Conservation (phyloP, 495 filamentous ascomycete species). For the Trichoderma virens region DNA sequence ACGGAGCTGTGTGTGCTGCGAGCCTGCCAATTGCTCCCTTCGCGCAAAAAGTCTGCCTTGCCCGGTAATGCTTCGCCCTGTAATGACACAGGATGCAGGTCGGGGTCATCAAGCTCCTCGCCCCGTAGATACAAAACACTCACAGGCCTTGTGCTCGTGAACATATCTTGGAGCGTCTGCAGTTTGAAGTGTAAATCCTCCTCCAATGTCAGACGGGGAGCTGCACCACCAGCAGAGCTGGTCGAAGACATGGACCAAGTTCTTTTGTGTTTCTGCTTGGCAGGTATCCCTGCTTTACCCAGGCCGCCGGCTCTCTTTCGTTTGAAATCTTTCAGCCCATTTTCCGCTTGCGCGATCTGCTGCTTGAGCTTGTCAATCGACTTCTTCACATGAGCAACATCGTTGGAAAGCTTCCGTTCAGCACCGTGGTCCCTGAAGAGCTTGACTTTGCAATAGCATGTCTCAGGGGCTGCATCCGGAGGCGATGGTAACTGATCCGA, state of each 20-base stretch:
- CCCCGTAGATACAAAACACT: constrained; percentile 81
- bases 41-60: constrained; percentile 48
- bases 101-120: constrained; percentile 80
- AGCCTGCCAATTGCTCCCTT: constrained; percentile 46
- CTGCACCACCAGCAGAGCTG: constrained; percentile 52
- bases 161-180: constrained; percentile 86
- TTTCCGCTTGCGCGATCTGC: constrained; percentile 80
- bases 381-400: constrained; percentile 88
- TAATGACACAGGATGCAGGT: constrained; percentile 72
- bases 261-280: constrained; percentile 85
- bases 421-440: constrained; percentile 95
- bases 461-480: constrained; percentile 47
- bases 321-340: constrained; percentile 84
- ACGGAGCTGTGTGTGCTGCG: constrained; percentile 48
- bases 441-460: constrained; percentile 93
- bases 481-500: constrained; percentile 21
- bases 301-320: constrained; percentile 64
- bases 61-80: constrained; percentile 58
- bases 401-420: constrained; percentile 89
- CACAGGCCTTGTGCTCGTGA: constrained; percentile 78
- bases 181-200: constrained; percentile 87
- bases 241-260: constrained; percentile 95
- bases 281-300: constrained; percentile 37
- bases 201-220: constrained; percentile 57
- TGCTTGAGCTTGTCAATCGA: constrained; percentile 90